Evolutionary conservation across 306 rosid genomes (phyloP).

Genomic region (Trichosanthes truncata): DNA sequence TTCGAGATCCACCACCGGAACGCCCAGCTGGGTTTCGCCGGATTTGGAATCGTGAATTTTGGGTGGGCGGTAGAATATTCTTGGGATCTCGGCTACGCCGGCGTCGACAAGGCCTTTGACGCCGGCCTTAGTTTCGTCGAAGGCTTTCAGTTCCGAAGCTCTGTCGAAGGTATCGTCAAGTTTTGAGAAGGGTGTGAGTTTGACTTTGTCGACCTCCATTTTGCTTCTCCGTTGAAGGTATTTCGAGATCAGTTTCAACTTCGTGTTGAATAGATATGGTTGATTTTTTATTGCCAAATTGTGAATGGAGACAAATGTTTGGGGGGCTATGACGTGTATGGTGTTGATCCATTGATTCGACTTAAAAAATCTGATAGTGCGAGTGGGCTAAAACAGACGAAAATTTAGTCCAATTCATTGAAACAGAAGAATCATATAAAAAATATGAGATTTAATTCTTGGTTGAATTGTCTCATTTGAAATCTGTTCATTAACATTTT

Average conservation of each 20-base stretch:
- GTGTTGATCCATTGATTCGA: too few relatives aligned
- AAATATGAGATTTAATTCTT: too few relatives aligned
- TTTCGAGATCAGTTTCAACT: neutral
- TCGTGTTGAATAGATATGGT: neutral
- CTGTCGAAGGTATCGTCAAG: neutral
- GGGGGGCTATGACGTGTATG: neutral
- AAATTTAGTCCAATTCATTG: too few relatives aligned
- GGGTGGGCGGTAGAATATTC: conserved; percentile 20
- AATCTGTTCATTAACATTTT: too few relatives aligned
- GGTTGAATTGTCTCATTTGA: too few relatives aligned
- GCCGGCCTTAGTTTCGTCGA: conserved; percentile 32
- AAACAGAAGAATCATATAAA: too few relatives aligned
- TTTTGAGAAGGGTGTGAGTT: neutral
- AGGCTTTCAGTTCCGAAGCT: conserved; percentile 15
- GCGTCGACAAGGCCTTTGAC: conserved; percentile 33
- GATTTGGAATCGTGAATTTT: neutral
- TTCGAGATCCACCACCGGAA: conserved; percentile 37
- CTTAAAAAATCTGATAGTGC: too few relatives aligned
- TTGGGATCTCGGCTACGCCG: conserved; percentile 23
- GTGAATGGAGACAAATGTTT: too few relatives aligned
- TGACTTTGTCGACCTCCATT: neutral
- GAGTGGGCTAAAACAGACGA: too few relatives aligned
- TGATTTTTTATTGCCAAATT: neutral
- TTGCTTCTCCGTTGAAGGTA: neutral
- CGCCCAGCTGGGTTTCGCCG: conserved; percentile 9